Conservation (phyloP, 23 red algal genomes). For the Gracilaria caudata region DNA sequence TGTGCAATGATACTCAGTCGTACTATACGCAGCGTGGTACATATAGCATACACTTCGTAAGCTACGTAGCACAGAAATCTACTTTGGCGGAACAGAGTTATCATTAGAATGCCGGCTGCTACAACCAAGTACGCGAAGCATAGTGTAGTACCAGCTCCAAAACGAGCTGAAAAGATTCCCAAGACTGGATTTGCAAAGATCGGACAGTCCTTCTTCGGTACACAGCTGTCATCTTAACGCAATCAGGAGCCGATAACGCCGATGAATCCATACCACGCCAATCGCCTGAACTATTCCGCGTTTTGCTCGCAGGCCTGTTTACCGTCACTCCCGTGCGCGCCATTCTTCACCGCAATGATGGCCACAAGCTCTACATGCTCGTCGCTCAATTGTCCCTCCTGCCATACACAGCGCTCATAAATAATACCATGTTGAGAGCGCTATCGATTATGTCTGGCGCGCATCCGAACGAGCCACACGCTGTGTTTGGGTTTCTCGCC, state of each 20-base stretch:
- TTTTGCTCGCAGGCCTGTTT: not conserved
- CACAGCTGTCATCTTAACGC: not conserved
- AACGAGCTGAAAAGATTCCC: conserved; percentile 1
- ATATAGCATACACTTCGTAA: conserved; percentile 16
- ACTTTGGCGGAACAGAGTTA: conserved; percentile 27
- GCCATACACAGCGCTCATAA: not conserved
- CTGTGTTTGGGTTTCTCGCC: not conserved
- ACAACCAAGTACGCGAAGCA: conserved; percentile 11
- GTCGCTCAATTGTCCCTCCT: not conserved
- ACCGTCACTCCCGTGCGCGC: not conserved
- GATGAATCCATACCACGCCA: not conserved
- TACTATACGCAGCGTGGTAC: not conserved
- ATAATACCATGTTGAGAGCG: not conserved
- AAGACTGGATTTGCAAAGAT: conserved; percentile 14
- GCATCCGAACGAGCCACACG: not conserved
- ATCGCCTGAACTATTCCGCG: not conserved
- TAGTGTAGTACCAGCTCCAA: conserved; percentile 24
- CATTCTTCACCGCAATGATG: conserved; percentile 17
- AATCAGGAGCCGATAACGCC: not conserved
- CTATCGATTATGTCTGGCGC: not conserved
- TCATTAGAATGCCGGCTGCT: not conserved
- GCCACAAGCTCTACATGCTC: conserved; percentile 15
- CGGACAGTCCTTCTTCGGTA: conserved; percentile 6
- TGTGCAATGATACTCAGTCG: conserved; percentile 45
- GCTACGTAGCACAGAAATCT: conserved; percentile 3